Conservation (phyloP, 2,329 filamentous ascomycete species). For the Chalara sp. region DNA sequence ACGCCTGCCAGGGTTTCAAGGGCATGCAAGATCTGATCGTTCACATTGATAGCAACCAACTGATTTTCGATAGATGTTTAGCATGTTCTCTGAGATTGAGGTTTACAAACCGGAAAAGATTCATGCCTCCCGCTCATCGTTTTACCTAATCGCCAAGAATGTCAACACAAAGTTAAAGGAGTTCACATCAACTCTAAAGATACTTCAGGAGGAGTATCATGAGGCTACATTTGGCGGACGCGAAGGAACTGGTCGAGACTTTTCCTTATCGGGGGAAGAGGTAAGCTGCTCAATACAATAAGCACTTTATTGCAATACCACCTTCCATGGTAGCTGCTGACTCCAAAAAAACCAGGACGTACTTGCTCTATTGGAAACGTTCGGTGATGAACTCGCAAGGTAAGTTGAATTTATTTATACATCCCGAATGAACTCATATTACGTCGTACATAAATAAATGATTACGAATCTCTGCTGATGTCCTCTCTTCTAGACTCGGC, state of each 20-base stretch:
- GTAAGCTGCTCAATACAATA: no score
- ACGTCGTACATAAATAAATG: not conserved
- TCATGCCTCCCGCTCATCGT: slow-evolving; percentile 11
- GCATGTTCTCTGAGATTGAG: slow-evolving; percentile 8
- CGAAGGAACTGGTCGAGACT: not conserved
- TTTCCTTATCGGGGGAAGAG: no score
- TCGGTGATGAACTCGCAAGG: no score
- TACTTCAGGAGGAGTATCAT: slow-evolving; percentile 13
- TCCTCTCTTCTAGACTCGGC: not conserved
- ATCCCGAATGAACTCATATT: no score
- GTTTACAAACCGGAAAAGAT: slow-evolving; percentile 11
- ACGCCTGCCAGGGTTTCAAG: slow-evolving; percentile 8
- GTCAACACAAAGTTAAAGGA: slow-evolving; percentile 3
- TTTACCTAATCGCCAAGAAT: slow-evolving; percentile 16
- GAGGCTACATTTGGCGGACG: slow-evolving; percentile 13
- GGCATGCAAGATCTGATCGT: not conserved
- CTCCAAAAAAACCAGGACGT: no score
- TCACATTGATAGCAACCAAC: no score
- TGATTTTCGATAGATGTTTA: not conserved
- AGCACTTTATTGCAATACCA: no score
- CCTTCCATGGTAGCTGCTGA: no score
- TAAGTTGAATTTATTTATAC: no score
- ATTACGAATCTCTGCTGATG: not conserved
- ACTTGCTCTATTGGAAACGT: no score
- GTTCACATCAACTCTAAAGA: slow-evolving; percentile 4